These are phyloP conservation scores for Cladosporium austrohemisphaericum DNA, from an alignment of 2,329 filamentous ascomycete genomes.

Conservation along the genomic window DNA sequence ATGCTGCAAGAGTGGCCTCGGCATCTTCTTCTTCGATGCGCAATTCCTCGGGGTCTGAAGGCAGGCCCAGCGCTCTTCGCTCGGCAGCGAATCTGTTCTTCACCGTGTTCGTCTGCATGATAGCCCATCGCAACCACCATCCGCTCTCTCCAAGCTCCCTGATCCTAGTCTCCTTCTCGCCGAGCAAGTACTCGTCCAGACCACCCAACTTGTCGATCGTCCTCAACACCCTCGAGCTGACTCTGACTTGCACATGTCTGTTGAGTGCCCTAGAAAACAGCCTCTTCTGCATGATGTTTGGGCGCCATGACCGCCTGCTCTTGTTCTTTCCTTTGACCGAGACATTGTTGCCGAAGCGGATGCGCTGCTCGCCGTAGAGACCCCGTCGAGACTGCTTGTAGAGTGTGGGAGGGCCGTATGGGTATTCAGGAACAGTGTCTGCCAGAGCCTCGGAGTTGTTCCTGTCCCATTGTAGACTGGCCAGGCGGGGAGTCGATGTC, in stretches of 20 bases:
- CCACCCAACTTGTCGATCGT: slow-evolving; percentile 79
- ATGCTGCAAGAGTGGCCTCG: slow-evolving; percentile 16
- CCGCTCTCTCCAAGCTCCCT: slow-evolving; percentile 85
- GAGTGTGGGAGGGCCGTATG: slow-evolving; percentile 63
- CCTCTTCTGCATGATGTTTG: slow-evolving; percentile 65
- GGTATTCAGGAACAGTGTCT: slow-evolving; percentile 53
- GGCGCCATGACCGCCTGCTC: slow-evolving; percentile 68
- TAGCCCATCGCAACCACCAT: slow-evolving; percentile 83
- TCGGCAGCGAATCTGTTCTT: slow-evolving; percentile 64
- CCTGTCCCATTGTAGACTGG: slow-evolving; percentile 30
- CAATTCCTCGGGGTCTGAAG: slow-evolving; percentile 26
- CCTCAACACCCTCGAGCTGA: slow-evolving; percentile 63
- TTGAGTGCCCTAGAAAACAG: slow-evolving; percentile 63
- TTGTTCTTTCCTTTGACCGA: slow-evolving; percentile 65
- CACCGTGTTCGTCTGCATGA: slow-evolving; percentile 74
- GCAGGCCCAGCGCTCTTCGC: slow-evolving; percentile 62
- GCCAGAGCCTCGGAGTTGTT: slow-evolving; percentile 31
- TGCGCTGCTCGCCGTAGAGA: slow-evolving; percentile 56
- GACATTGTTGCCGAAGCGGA: slow-evolving; percentile 77
- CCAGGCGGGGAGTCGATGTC: slow-evolving; percentile 24
- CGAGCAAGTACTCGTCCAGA: slow-evolving; percentile 85
- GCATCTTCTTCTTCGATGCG: slow-evolving; percentile 20
- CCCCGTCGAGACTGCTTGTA: slow-evolving; percentile 75
- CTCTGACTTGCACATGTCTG: slow-evolving; percentile 61
- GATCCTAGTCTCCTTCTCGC: slow-evolving; percentile 70